These are phyloP conservation scores for Priceomyces fermenticarens DNA, from an alignment of 805 yeast species.

Conservation along the genomic window DNA sequence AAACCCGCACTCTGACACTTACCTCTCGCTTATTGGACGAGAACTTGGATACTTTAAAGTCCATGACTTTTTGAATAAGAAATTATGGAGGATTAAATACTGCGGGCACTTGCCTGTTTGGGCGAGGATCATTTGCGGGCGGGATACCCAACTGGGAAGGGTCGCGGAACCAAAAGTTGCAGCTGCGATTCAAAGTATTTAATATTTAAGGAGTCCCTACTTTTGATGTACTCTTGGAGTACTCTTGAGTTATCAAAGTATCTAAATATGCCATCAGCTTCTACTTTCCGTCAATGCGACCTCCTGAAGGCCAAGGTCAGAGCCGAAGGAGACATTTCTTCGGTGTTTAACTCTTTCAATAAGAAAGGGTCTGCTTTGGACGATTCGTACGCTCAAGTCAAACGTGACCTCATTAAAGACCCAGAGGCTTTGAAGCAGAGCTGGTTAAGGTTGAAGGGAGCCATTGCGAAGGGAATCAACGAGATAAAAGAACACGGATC, in stretches of 20 bases:
- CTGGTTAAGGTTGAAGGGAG: conserved; percentile 25
- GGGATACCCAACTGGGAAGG: no score
- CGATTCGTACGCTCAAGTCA: conserved; percentile 2
- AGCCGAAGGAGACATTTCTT: conserved; percentile 11
- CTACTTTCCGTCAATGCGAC: conserved; percentile 6
- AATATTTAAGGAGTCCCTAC: neutral
- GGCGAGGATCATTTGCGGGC: no score
- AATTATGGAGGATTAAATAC: no score
- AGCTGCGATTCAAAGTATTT: neutral
- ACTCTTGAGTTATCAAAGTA: neutral
- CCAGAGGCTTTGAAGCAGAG: conserved; percentile 4
- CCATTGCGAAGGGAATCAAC: conserved; percentile 17
- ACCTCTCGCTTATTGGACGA: no score
- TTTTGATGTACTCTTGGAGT: no score
- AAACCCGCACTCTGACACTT: no score
- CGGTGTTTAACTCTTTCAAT: conserved; percentile 8
- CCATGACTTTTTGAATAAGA: no score
- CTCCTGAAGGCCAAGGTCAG: conserved; percentile 8
- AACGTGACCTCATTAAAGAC: conserved; percentile 3
- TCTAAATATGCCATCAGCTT: neutral
- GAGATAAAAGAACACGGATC: conserved; percentile 18
- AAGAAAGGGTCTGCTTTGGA: conserved; percentile 1
- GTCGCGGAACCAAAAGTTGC: no score
- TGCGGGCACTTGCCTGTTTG: no score
- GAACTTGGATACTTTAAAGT: no score